These are phyloP conservation scores for Chimonanthus salicifolius DNA, from an alignment of 164 flowering plant genomes.

Conservation along the genomic window DNA sequence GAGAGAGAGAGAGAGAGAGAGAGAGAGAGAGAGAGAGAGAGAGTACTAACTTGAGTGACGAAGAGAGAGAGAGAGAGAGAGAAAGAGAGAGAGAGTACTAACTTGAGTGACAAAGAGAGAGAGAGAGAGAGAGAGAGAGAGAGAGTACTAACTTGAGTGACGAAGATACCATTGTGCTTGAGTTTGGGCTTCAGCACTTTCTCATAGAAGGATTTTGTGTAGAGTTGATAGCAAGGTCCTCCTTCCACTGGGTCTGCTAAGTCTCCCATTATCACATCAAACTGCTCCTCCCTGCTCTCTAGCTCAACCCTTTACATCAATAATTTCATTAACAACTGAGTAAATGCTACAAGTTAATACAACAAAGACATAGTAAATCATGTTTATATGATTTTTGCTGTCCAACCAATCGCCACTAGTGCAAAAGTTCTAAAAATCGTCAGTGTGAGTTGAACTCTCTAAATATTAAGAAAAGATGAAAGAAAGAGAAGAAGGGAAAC, in stretches of 20 bases:
- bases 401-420: too few relatives aligned
- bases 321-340: not conserved
- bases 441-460: too few relatives aligned
- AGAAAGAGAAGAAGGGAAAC: too few relatives aligned
- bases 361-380: too few relatives aligned
- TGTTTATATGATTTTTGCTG: too few relatives aligned
- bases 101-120: too few relatives aligned
- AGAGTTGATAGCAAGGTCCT: slow-evolving; percentile 14
- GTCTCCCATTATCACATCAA: slow-evolving; percentile 16
- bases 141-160: slow-evolving; percentile 62
- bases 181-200: slow-evolving; percentile 74
- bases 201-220: slow-evolving; percentile 56
- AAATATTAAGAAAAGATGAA: too few relatives aligned
- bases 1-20: too few relatives aligned
- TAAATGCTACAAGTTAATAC: too few relatives aligned
- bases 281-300: slow-evolving; percentile 3
- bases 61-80: slow-evolving; percentile 32
- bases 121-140: not conserved
- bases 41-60: slow-evolving; percentile 71
- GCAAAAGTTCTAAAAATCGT: too few relatives aligned
- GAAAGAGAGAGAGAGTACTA: too few relatives aligned
- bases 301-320: slow-evolving; percentile 8
- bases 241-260: slow-evolving; percentile 16
- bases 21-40: not conserved
- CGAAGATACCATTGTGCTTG: slow-evolving; percentile 70